phyloP scores from a whole-genome alignment of 73 alveolate species.

The Uronychia binucleata region DNA sequence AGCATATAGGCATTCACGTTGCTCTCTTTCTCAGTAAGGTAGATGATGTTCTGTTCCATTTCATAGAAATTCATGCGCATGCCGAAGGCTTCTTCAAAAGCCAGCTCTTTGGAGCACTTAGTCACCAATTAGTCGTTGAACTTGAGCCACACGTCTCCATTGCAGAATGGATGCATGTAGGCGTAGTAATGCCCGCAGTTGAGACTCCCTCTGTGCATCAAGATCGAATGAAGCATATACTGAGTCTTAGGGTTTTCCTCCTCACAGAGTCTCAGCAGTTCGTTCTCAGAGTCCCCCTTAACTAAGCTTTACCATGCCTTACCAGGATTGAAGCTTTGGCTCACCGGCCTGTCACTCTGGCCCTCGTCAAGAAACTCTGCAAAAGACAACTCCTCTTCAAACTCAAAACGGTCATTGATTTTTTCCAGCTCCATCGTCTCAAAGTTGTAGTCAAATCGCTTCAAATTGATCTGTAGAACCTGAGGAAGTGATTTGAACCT shows the following conservation, averaged over 20 bases:
- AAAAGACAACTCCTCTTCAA: slow-evolving; percentile 61
- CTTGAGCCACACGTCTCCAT: slow-evolving; percentile 17
- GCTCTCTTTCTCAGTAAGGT: not conserved
- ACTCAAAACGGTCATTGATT: slow-evolving; percentile 72
- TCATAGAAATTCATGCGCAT: not conserved
- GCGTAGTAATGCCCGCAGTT: slow-evolving; percentile 95
- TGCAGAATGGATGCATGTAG: slow-evolving; percentile 31
- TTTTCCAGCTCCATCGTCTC: slow-evolving; percentile 77
- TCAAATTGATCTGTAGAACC: slow-evolving; percentile 74
- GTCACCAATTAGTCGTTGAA: slow-evolving; percentile 32
- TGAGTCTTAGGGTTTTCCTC: no score
- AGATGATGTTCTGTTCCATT: slow-evolving; percentile 5
- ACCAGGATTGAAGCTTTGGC: no score
- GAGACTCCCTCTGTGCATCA: slow-evolving; percentile 93
- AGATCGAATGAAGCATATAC: slow-evolving; percentile 86
- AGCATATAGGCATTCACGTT: slow-evolving; percentile 44
- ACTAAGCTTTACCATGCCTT: no score
- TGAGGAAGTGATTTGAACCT: slow-evolving; percentile 88
- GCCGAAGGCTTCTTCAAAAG: slow-evolving; percentile 3
- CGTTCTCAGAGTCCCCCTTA: no score
- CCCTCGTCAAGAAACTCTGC: slow-evolving; percentile 55
- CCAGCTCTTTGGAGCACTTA: not conserved
- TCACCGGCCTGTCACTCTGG: no score
- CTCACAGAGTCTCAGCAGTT: no score
- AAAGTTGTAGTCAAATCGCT: slow-evolving; percentile 82